A percentile compares a stretch with the other conserved stretches of the same genome.
phyloP scores from a whole-genome alignment of 2,329 filamentous ascomycete genomes.

The Sarocladiaceae sp. region DNA sequence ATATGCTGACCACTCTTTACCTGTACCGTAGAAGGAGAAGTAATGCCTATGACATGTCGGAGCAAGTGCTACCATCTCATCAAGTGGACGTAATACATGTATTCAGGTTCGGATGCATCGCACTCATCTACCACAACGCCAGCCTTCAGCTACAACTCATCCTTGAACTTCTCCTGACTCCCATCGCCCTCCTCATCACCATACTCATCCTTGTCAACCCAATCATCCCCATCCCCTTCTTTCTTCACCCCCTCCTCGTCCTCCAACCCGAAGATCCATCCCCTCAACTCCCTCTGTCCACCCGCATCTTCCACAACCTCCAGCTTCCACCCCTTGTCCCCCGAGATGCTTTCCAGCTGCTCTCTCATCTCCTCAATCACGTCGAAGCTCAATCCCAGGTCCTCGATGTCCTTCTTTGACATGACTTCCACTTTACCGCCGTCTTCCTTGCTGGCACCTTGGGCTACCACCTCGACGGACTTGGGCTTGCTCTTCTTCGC shows the following conservation, averaged over 20 bases:
- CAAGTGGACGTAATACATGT: too few species aligned
- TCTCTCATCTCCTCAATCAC: constrained; percentile 63
- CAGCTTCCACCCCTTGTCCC: constrained; percentile 70
- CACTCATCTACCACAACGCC: neutral
- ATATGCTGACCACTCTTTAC: too few species aligned
- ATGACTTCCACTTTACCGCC: constrained; percentile 32
- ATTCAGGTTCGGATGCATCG: too few species aligned
- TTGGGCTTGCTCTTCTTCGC: constrained; percentile 11
- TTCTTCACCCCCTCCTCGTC: constrained; percentile 37
- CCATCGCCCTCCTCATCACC: constrained; percentile 23
- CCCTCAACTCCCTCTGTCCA: constrained; percentile 53
- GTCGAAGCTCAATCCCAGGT: constrained; percentile 58
- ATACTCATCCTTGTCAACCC: constrained; percentile 13
- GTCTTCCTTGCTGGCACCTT: constrained; percentile 24
- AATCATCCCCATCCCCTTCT: constrained; percentile 17
- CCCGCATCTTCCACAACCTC: constrained; percentile 59
- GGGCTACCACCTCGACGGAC: constrained; percentile 37
- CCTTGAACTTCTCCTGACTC: constrained; percentile 45
- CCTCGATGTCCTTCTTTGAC: constrained; percentile 60
- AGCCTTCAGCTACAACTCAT: constrained; percentile 38
- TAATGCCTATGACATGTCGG: too few species aligned
- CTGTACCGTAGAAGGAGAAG: too few species aligned
- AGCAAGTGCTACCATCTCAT: neutral
- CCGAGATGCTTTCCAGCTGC: constrained; percentile 62
- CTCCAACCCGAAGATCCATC: constrained; percentile 50